phyloP scores from a whole-genome alignment of 2,329 filamentous ascomycete species.

The Colletotrichum orchidophilum region DNA sequence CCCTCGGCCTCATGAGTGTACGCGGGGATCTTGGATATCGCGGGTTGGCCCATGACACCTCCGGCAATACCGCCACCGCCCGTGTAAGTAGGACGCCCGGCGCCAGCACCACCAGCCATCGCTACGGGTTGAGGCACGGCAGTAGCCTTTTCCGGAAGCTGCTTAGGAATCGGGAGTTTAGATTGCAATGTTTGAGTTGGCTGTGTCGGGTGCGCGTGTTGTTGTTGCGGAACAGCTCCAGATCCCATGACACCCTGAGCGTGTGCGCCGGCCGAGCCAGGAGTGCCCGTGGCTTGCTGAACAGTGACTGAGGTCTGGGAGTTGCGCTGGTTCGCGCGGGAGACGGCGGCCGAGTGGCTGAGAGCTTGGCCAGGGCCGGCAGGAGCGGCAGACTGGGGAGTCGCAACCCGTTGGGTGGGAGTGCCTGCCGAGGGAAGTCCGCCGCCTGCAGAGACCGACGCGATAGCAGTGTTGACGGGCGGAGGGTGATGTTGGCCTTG shows the following conservation, averaged over 20 bases:
- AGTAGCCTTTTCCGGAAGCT: conserved; percentile 73
- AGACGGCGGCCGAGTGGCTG: conserved; percentile 60
- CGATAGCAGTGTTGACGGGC: conserved; percentile 59
- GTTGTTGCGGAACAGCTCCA: conserved; percentile 47
- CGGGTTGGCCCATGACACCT: conserved; percentile 88
- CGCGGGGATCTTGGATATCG: conserved; percentile 80
- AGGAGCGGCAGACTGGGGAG: conserved; percentile 56
- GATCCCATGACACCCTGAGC: conserved; percentile 45
- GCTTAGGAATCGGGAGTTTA: conserved; percentile 87
- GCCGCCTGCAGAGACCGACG: conserved; percentile 43
- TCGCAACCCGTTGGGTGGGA: conserved; percentile 61
- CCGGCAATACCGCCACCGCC: conserved; percentile 80
- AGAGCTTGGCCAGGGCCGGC: conserved; percentile 52
- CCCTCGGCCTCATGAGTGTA: conserved; percentile 92
- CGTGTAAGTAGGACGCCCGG: conserved; percentile 83
- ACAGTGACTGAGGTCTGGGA: conserved; percentile 41
- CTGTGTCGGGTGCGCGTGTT: conserved; percentile 60
- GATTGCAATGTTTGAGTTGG: conserved; percentile 52
- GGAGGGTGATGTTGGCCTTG: conserved; percentile 48
- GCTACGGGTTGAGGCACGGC: conserved; percentile 77
- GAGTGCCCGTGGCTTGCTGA: conserved; percentile 41
- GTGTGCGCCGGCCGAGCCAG: conserved; percentile 41
- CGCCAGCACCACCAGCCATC: conserved; percentile 68
- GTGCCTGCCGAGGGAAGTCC: conserved; percentile 55
- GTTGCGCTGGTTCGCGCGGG: conserved; percentile 54